Conservation (phyloP, 2,329 filamentous ascomycete species). For the Beauveria pseudobassiana region DNA sequence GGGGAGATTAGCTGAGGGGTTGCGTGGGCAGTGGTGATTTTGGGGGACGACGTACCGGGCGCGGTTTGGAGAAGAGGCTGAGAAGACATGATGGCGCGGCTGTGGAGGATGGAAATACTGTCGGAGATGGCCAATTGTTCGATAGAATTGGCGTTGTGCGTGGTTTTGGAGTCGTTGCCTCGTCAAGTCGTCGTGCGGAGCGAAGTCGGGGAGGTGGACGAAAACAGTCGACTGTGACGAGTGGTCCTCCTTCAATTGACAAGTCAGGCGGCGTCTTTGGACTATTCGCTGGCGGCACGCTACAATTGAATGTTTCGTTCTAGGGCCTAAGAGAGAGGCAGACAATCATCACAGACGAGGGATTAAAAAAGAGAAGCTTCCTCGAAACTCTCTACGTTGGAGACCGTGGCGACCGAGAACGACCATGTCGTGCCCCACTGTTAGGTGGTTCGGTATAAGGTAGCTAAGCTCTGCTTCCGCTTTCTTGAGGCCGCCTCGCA, state of each 20-base stretch:
- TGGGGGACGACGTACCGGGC: constrained; percentile 54
- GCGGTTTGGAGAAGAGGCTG: constrained; percentile 93
- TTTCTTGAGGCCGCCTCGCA: neutral
- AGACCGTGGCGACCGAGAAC: neutral
- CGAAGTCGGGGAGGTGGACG: neutral
- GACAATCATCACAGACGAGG: neutral
- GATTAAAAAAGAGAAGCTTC: neutral
- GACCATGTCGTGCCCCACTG: constrained; percentile 2
- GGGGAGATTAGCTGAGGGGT: neutral
- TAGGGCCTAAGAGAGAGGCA: neutral
- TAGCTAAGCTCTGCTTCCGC: neutral
- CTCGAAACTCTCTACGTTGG: neutral
- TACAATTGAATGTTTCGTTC: neutral
- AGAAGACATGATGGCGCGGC: constrained; percentile 67
- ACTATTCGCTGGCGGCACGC: neutral
- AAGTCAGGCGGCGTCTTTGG: no score
- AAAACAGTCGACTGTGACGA: neutral
- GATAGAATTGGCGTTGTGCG: neutral
- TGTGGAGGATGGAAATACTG: no score
- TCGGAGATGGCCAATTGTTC: neutral
- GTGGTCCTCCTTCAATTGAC: neutral
- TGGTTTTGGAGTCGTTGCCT: neutral
- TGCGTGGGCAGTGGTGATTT: neutral
- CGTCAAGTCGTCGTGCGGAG: neutral
- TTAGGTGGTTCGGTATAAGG: neutral